Evolutionary conservation across 176 grass and related monocot genomes (phyloP).

Genomic region (Triticum monococcum): DNA sequence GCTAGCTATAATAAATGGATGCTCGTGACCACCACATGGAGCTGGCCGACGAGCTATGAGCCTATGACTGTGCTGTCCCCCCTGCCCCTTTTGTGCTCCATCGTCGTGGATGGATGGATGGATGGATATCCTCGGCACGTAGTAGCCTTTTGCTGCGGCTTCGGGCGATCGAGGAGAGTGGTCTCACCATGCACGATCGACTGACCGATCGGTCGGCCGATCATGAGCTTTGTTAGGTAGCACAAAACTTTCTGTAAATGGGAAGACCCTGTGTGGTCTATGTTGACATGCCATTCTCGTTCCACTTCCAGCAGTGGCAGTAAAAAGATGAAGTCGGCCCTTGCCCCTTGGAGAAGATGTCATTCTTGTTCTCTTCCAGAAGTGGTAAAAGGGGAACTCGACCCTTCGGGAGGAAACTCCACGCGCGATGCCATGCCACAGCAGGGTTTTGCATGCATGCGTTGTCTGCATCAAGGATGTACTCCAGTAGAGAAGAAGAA

Average conservation of each 20-base stretch:
- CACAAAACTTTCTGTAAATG: constrained; percentile 25
- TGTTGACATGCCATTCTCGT: constrained; percentile 18
- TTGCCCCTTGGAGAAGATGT: no score
- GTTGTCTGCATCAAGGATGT: not conserved
- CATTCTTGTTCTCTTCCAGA: no score
- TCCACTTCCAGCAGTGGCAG: not conserved
- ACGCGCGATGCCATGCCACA: no score
- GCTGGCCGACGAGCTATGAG: not conserved
- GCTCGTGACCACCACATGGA: constrained; percentile 49
- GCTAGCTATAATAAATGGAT: not conserved
- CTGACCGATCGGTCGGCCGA: not conserved
- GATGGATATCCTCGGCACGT: constrained; percentile 30
- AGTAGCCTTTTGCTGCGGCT: constrained; percentile 26
- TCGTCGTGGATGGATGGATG: not conserved
- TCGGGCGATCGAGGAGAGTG: not conserved
- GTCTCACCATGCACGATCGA: constrained; percentile 25
- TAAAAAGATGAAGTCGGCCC: no score
- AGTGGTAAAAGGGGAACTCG: no score
- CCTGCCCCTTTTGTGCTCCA: constrained; percentile 11
- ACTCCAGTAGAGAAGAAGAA: not conserved
- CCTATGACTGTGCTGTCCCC: constrained; percentile 37
- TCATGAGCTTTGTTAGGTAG: constrained; percentile 38
- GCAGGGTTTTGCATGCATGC: no score
- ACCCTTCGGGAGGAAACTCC: no score
- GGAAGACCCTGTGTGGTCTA: not conserved